Conservation (phyloP, 2,329 filamentous ascomycete genomes). For the Aspergillus spinulosporus region DNA sequence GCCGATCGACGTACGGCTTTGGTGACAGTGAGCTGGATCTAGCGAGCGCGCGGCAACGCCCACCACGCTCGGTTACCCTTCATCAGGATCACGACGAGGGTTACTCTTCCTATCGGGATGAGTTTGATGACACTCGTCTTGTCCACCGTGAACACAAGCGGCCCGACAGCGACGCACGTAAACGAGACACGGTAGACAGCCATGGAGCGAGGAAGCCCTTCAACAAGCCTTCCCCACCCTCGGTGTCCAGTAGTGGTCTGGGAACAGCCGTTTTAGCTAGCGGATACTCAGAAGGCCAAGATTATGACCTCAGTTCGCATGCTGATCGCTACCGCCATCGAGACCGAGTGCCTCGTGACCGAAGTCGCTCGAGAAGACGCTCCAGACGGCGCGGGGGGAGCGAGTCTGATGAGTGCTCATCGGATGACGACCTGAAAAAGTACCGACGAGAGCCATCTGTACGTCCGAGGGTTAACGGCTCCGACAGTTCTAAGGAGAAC, state of each 20-base stretch:
- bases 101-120: slow-evolving; percentile 45
- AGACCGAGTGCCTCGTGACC: slow-evolving; percentile 22
- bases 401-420: slow-evolving; percentile 32
- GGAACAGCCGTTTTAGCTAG: slow-evolving; percentile 39
- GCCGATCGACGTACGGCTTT: slow-evolving; percentile 25
- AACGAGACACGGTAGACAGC: slow-evolving; percentile 24
- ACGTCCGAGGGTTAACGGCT: slow-evolving; percentile 27
- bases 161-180: slow-evolving; percentile 24
- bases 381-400: slow-evolving; percentile 27
- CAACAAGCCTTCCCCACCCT: slow-evolving; percentile 18
- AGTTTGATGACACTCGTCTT: slow-evolving; percentile 47
- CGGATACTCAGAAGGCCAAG: slow-evolving; percentile 37
- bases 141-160: slow-evolving; percentile 36
- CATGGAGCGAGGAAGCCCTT: slow-evolving; percentile 21
- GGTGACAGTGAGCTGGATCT: slow-evolving; percentile 39
- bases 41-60: slow-evolving; percentile 33
- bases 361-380: slow-evolving; percentile 28
- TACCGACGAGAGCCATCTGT: slow-evolving; percentile 32
- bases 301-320: slow-evolving; percentile 29
- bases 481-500: slow-evolving; percentile 28
- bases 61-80: slow-evolving; percentile 48
- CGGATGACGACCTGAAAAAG: slow-evolving; percentile 36
- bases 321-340: slow-evolving; percentile 27
- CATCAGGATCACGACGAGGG: slow-evolving; percentile 51
- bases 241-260: slow-evolving; percentile 30